phyloP scores from a whole-genome alignment of 768 basidiomycete genomes.

The Russula griseocarnosa region DNA sequence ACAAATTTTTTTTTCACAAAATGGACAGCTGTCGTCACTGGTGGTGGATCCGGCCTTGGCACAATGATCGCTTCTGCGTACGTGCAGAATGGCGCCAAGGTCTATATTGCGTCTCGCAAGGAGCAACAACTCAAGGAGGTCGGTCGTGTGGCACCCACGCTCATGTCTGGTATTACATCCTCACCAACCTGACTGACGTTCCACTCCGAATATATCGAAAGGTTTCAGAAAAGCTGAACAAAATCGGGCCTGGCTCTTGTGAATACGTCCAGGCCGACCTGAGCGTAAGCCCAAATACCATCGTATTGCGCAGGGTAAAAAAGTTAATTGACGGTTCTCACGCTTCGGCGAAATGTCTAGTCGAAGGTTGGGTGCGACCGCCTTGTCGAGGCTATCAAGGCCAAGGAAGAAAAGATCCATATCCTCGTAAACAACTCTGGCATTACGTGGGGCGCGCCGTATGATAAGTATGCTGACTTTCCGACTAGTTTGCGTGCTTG shows the following conservation, averaged over 20 bases:
- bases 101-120: slow-evolving; percentile 87
- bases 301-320: not conserved
- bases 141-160: not conserved
- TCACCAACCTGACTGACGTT: slow-evolving; percentile 37
- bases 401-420: slow-evolving; percentile 68
- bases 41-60: slow-evolving; percentile 80
- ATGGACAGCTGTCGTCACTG: slow-evolving; percentile 65
- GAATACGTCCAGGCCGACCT: slow-evolving; percentile 75
- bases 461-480: slow-evolving; percentile 39
- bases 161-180: not conserved
- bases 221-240: slow-evolving; percentile 53
- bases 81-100: slow-evolving; percentile 80
- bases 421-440: slow-evolving; percentile 85
- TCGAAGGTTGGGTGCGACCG: slow-evolving; percentile 75
- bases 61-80: slow-evolving; percentile 80
- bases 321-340: not conserved
- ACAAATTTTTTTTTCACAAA: not conserved
- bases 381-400: slow-evolving; percentile 62
- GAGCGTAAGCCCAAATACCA: slow-evolving; percentile 44
- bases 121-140: slow-evolving; percentile 75
- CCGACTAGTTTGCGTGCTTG: not conserved
- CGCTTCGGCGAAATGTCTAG: slow-evolving; percentile 36
- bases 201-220: slow-evolving; percentile 30
- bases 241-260: slow-evolving; percentile 54
- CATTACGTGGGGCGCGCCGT: slow-evolving; percentile 72